phyloP scores from a whole-genome alignment of 331 rosid species.

The Quercus lobata region DNA sequence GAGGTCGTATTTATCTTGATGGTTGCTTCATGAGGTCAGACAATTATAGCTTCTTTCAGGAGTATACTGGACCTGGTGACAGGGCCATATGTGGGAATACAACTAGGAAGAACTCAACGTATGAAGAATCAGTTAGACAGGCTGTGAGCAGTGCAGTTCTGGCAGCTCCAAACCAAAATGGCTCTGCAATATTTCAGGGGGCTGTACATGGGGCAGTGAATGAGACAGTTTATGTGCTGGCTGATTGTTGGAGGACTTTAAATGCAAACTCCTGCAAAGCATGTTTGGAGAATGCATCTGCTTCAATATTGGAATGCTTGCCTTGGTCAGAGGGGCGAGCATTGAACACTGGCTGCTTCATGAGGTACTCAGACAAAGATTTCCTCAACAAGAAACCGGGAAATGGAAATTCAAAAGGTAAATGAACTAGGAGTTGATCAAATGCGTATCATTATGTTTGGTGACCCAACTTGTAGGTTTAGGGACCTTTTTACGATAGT shows the following conservation, averaged over 20 bases:
- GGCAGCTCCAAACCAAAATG: conserved; percentile 40
- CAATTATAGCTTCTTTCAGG: conserved; percentile 67
- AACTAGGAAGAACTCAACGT: conserved; percentile 40
- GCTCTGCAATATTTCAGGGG: conserved; percentile 46
- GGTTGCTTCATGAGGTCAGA: conserved; percentile 94
- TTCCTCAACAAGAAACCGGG: conserved; percentile 58
- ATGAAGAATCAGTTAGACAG: conserved; percentile 38
- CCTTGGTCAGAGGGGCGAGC: conserved; percentile 83
- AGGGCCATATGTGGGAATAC: conserved; percentile 54
- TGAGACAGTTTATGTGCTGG: conserved; percentile 63
- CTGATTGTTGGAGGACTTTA: conserved; percentile 80
- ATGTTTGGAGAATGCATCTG: conserved; percentile 75
- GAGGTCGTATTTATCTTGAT: conserved; percentile 72
- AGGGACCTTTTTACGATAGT: not conserved
- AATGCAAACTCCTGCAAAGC: conserved; percentile 57
- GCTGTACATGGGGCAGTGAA: conserved; percentile 31
- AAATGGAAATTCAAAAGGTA: conserved; percentile 47
- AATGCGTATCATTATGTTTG: not conserved
- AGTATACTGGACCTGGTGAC: conserved; percentile 56
- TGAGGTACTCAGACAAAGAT: conserved; percentile 76
- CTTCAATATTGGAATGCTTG: conserved; percentile 61
- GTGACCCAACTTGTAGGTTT: not conserved
- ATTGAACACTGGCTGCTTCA: conserved; percentile 76
- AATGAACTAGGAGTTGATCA: not conserved
- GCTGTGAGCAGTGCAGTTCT: conserved; percentile 46